Percentiles rank a stretch among this genome's conserved stretches.
phyloP scores from a whole-genome alignment of 2,329 filamentous ascomycete species.

The Alternaria metachromatica region DNA sequence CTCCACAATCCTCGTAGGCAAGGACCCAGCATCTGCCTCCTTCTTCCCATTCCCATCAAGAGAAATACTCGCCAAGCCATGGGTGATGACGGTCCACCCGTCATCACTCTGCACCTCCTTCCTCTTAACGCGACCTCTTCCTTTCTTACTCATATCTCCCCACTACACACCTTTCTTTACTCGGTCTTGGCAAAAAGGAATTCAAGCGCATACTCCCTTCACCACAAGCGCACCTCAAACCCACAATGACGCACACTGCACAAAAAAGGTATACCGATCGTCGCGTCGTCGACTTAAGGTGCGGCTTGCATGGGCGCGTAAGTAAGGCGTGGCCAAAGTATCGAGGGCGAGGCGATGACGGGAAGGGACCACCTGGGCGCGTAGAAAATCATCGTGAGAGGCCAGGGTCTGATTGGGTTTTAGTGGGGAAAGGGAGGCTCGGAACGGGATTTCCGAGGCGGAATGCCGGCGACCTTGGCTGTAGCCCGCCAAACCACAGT shows the following conservation, averaged over 20 bases:
- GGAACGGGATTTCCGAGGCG: conserved; percentile 3
- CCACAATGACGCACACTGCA: not conserved
- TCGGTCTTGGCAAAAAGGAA: not conserved
- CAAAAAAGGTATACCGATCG: not conserved
- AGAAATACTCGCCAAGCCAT: conserved; percentile 23
- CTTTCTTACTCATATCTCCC: conserved; percentile 1
- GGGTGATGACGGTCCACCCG: conserved; percentile 49
- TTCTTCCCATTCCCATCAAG: conserved; percentile 1
- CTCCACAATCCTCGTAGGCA: conserved; percentile 22
- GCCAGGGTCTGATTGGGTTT: conserved; percentile 1
- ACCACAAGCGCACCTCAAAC: not conserved
- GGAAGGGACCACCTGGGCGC: conserved; percentile 3
- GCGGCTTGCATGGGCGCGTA: conserved; percentile 33
- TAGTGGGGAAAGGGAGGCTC: conserved; percentile 1
- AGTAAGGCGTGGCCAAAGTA: not conserved
- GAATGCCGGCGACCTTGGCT: not conserved
- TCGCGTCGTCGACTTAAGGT: conserved; percentile 26
- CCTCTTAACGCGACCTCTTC: conserved; percentile 37
- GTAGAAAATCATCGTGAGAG: conserved; percentile 8
- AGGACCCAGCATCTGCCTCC: conserved; percentile 2
- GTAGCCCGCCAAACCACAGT: not conserved
- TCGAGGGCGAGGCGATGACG: not conserved
- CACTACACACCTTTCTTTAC: not conserved
- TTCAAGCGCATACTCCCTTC: not conserved
- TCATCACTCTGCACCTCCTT: conserved; percentile 37